phyloP scores from a whole-genome alignment of 306 rosid genomes.

The Cajanus cajan region DNA sequence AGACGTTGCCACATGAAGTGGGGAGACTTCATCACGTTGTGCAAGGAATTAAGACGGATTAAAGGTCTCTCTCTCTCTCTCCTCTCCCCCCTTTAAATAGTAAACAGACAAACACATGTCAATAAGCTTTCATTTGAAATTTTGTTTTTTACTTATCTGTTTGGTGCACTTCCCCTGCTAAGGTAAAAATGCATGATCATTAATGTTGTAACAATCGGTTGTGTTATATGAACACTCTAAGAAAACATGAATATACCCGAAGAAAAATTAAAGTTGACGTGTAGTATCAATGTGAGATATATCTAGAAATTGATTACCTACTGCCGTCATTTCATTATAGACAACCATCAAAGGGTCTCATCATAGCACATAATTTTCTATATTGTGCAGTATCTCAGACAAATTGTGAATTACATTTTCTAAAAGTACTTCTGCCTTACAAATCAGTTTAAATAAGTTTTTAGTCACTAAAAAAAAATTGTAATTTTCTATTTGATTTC shows the following conservation, averaged over 20 bases:
- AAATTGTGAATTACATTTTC: neutral
- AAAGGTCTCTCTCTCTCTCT: constrained; percentile 59
- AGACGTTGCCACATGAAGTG: constrained; percentile 99
- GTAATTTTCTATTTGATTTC: neutral
- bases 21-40: constrained; percentile 97
- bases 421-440: neutral
- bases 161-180: neutral
- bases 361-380: neutral
- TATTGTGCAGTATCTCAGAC: neutral
- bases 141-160: neutral
- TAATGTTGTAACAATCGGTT: neutral
- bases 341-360: constrained; percentile 25
- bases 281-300: neutral
- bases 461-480: neutral
- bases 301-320: neutral
- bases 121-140: neutral
- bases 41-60: constrained; percentile 97
- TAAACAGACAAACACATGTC: constrained; percentile 15
- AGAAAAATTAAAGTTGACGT: neutral
- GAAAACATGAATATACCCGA: neutral
- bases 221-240: constrained; percentile 18
- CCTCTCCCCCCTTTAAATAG: constrained; percentile 6
- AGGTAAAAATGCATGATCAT: constrained; percentile 11
- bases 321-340: constrained; percentile 11
- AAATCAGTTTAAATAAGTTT: neutral